phyloP scores from a whole-genome alignment of 805 yeast species.

The Yamadazyma nakazawae region DNA sequence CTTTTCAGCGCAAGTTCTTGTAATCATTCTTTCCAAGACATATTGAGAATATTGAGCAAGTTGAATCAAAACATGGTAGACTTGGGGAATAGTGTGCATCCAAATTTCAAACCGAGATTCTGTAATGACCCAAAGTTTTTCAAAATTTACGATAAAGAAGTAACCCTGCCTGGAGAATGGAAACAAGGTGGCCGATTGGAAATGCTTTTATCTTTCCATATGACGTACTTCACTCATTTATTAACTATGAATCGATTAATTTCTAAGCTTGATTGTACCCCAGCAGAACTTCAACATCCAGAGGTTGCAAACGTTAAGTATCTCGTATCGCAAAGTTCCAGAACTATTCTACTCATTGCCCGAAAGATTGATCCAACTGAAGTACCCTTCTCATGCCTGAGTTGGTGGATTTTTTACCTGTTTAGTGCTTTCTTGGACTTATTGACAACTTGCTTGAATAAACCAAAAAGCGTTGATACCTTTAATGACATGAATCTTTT shows the following conservation, averaged over 20 bases:
- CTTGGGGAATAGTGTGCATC: conserved; percentile 19
- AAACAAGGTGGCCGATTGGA: conserved; percentile 10
- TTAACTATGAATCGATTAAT: conserved; percentile 34
- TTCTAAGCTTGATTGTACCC: conserved; percentile 10
- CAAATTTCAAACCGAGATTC: conserved; percentile 26
- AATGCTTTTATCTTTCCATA: conserved; percentile 21
- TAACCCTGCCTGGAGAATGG: neutral
- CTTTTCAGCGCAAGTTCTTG: conserved; percentile 31
- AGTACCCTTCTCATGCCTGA: conserved; percentile 22
- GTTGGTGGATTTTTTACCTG: conserved; percentile 34
- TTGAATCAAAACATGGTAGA: conserved; percentile 29
- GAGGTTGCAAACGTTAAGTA: conserved; percentile 18
- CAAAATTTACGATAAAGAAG: neutral
- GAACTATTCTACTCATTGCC: conserved; percentile 32
- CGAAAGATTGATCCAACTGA: conserved; percentile 19
- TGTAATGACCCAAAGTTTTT: conserved; percentile 31
- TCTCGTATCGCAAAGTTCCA: conserved; percentile 32
- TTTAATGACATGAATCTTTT: conserved; percentile 28
- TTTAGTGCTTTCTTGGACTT: conserved; percentile 30
- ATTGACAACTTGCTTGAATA: conserved; percentile 28
- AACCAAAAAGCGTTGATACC: conserved; percentile 26
- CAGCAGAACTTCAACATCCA: neutral
- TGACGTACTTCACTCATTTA: conserved; percentile 33
- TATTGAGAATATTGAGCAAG: conserved; percentile 21
- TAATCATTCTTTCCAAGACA: conserved; percentile 16